Base-by-base conservation (phyloP, 768 basidiomycete genomes). In the Rubroboletus pulcherrimus region DNA sequence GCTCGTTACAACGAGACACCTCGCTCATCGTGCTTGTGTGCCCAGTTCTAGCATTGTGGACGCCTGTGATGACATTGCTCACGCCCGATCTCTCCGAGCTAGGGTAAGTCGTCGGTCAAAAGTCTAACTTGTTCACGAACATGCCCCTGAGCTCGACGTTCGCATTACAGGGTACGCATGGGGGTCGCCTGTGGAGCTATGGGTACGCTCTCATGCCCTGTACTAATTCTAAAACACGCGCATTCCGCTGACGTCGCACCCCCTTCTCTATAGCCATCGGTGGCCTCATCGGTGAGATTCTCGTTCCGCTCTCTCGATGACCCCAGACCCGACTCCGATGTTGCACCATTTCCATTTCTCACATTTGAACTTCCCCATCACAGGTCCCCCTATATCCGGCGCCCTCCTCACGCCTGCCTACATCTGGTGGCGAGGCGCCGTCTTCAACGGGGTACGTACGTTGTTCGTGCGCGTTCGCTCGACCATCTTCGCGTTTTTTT, bases 311-410 rank as follows among this genome's bases (percentile, higher is more conserved):
- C n/a, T 26, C 46, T 29, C 34, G 26, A 26, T 4, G 26, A 26
- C 26, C 26, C 26, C n/a, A n/a, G n/a, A n/a, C n/a, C 26, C 26
- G 26, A 24, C 24, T 34, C 6, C 11, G 9, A 6, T 21, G 11
- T 9, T 0, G 12, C 19, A 4, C 7, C 17, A 3, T 9, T 11
- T 14, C 7, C 24, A 39, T n/a, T n/a, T 24, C 45, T 24, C 31
- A 30, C 21, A 7, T 38, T 41, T 21, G 40, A 15, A 26, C 14
- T 1, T n/a, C n/a, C n/a, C 44, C 37, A 5, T 4, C 3, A 1
- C 24, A 62, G 82, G 83, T 10, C 79, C 81, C 0, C 84, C 85
- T 1, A 78, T 85, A 53, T 78, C 78, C 34, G 85, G 85, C 0
- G 78, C 81, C 5, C 68, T 86, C 29, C 75, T 86, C 7, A 77